phyloP scores from a whole-genome alignment of 1,284 basidiomycete genomes.

The Sporisorium sorghi region DNA sequence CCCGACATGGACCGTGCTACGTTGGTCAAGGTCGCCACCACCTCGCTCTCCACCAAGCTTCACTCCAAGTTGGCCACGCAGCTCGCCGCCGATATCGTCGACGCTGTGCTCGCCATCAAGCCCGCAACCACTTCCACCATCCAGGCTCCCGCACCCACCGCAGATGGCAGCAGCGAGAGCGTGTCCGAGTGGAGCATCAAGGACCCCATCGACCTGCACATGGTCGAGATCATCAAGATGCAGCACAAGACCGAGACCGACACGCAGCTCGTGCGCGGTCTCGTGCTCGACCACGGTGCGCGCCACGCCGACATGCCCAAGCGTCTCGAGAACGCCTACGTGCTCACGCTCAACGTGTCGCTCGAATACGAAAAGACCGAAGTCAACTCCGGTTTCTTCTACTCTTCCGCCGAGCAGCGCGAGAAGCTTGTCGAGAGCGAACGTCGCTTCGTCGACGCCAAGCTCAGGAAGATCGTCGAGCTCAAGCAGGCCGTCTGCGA shows the following conservation, averaged over 20 bases:
- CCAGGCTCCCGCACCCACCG: constrained; percentile 52
- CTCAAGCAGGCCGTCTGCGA: constrained; percentile 95
- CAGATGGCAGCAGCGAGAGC: constrained; percentile 62
- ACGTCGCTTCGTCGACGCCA: constrained; percentile 90
- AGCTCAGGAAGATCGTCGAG: constrained; percentile 95
- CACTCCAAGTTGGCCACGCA: constrained; percentile 84
- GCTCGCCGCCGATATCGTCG: constrained; percentile 91
- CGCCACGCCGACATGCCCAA: constrained; percentile 99
- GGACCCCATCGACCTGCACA: constrained; percentile 93
- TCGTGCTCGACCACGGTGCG: constrained; percentile 93
- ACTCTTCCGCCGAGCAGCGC: constrained; percentile 96
- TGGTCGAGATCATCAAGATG: constrained; percentile 99
- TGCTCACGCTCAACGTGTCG: constrained; percentile 96
- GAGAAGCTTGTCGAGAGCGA: constrained; percentile 99
- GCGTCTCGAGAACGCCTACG: constrained; percentile 94
- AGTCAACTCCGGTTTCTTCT: constrained; percentile 99
- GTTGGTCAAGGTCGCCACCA: constrained; percentile 90
- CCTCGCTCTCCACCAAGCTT: constrained; percentile 94
- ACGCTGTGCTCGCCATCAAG: constrained; percentile 91
- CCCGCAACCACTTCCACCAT: constrained; percentile 53
- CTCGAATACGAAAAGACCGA: constrained; percentile 99
- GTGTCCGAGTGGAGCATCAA: constrained; percentile 63
- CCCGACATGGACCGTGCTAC: constrained; percentile 83
- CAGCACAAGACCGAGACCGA: constrained; percentile 98
- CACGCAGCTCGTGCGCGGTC: constrained; percentile 93